Conservation (phyloP, 176 grass and related monocot species). For the Carex parvula region DNA sequence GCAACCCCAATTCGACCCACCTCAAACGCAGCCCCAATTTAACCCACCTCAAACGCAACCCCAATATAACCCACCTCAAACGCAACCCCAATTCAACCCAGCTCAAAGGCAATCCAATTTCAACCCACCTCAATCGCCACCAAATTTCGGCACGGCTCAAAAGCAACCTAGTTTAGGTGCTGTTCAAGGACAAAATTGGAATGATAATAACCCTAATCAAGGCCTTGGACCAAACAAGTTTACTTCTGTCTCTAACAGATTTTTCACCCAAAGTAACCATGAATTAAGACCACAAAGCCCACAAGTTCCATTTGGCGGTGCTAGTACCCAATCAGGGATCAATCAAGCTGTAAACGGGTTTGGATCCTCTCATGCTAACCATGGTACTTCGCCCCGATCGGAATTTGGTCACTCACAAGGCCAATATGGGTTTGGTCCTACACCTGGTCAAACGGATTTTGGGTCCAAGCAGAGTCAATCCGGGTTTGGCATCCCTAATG, state of each 20-base stretch:
- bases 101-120: constrained; percentile 15
- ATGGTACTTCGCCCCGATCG: neutral
- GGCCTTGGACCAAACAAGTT: constrained; percentile 4
- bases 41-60: constrained; percentile 16
- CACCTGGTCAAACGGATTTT: neutral
- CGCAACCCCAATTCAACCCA: neutral
- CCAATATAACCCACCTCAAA: neutral
- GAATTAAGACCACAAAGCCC: neutral
- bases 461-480: neutral
- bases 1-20: neutral
- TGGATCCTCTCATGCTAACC: constrained; percentile 21
- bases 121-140: constrained; percentile 2
- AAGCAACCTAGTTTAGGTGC: constrained; percentile 15
- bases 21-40: neutral
- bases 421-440: constrained; percentile 12
- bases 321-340: neutral
- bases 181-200: constrained; percentile 31
- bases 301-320: neutral
- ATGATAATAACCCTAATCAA: constrained; percentile 14
- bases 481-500: constrained; percentile 19
- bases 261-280: neutral
- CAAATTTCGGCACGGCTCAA: neutral
- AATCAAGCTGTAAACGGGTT: constrained; percentile 23
- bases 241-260: neutral
- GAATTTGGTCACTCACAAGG: constrained; percentile 2